Evolutionary conservation across 305 asterid species (phyloP), one percentile per base, ranked within the genome.

Genomic region (Coffea humblotiana): DNA sequence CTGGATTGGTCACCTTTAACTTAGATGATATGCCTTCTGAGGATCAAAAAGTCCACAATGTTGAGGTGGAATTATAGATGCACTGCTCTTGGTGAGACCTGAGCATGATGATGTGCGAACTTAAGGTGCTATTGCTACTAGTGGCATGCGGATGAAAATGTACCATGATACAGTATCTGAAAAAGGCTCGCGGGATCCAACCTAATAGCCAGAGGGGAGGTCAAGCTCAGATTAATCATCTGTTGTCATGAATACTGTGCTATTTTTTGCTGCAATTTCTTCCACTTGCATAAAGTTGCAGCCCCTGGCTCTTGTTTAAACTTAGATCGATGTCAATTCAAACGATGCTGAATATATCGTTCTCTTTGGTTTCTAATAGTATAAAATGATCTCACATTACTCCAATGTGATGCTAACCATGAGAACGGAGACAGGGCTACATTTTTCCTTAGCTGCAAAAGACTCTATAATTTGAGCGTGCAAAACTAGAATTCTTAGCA

Each of bases 1-100:
- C 91, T 2, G 92, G 94, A n/a, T 79, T 90, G 85, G 81, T 88
- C 56, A 84, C 88, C 54, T 74, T 90, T 63, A 74, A 84, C 83
- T 74, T 90, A 77, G 81, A 51, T 69, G 79, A 65, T 77, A 85
- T 84, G 90, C 89, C 89, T 63, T 37, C 79, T 23, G 88, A 82
- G 80, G 87, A 78, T 75, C 81, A 79, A 78, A 86, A 81, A 77
- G 84, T 79, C 58, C 90, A 85, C 27, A 12, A 15, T 49, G 84
- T 88, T 66, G 87, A 87, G 83, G 81, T 88, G 52, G 86, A 87
- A 74, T 72, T 88, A 60, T 90, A 82, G 63, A 45, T 40, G 8
- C 52, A 61, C 14, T 40, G 11, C 47, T 37, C 14, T 8, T 6
- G 5, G 16, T 7, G 2, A 63, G 35, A 3, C 64, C 19, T 21